Evolutionary conservation across 2,329 filamentous ascomycete genomes (phyloP).

Genomic region (Chalaropsis thielavioides): DNA sequence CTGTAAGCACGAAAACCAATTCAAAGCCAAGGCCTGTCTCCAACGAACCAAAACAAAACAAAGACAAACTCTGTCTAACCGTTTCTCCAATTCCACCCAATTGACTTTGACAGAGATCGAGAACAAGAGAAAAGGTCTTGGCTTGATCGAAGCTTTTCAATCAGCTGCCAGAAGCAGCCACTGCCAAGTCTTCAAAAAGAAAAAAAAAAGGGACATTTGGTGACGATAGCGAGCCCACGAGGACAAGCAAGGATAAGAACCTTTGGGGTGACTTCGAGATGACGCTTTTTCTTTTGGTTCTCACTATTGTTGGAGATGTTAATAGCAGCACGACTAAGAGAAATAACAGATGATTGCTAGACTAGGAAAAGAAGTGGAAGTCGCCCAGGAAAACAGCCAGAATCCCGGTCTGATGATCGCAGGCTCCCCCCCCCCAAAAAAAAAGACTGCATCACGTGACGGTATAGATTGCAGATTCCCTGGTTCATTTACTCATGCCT

Average conservation of each 20-base stretch:
- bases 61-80: neutral
- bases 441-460: neutral
- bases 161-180: neutral
- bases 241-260: neutral
- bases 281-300: neutral
- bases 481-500: neutral
- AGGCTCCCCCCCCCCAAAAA: neutral
- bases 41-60: neutral
- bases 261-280: neutral
- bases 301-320: neutral
- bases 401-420: neutral
- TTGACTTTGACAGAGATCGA: conserved; percentile 2
- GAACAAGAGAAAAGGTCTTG: neutral
- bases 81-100: neutral
- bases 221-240: neutral
- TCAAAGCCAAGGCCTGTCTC: neutral
- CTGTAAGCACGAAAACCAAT: no score
- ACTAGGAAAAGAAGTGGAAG: neutral
- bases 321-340: neutral
- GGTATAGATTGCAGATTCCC: neutral
- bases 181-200: neutral
- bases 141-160: conserved; percentile 1
- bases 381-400: neutral
- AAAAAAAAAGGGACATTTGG: neutral
- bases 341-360: neutral